Evolutionary conservation across 225 moss, liverwort and hornwort genomes (phyloP), one percentile per base, ranked within the genome.

Genomic region (Marchantia polymorpha): DNA sequence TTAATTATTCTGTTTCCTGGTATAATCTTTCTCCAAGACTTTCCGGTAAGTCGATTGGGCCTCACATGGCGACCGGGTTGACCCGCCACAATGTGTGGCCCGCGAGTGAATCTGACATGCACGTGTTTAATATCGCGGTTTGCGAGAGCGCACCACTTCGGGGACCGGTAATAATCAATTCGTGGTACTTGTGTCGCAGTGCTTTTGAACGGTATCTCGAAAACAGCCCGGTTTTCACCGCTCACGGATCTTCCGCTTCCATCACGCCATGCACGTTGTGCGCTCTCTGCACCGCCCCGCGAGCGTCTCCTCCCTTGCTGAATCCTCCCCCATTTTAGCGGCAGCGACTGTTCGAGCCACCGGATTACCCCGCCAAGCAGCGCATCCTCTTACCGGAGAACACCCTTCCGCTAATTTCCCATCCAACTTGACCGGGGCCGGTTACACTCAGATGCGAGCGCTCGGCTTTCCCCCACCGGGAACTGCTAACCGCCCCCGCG

Each of bases 301-400:
- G 14, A 48, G 47, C 69, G 19, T 69, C 69, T 69, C 69, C 29
- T 29, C 7, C 13, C 47, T 48, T 69, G 6, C 19, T 0, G 5
- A 39, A 39, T 19, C 69, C 46, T 3, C 19, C 64, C 47, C 47
- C 12, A 65, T 46, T 69, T 48, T 48, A 69, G 69, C 69, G 69
- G 47, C 64, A 48, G 47, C 47, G 69, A 69, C 69, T 69, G 69
- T 48, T 69, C 46, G 47, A 69, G 9, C 26, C 19, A 69, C 65
- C 65, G 65, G 27, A 27, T 4, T 65, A 12, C 27, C 46, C 69
- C 69, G 47, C 69, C 69, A 69, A 69, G 39, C 46, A 69, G 69
- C 47, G 47, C 69, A 69, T 69, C 69, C 47, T 27, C 69, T 69
- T 39, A 69, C 69, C 69, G 69, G 39, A 17, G 10, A 69, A 69